A percentile compares a stretch with the other conserved stretches of the same genome.
These are phyloP conservation scores for Leishmania arabica DNA, from an alignment of 208 protist genomes.

Conservation along the genomic window DNA sequence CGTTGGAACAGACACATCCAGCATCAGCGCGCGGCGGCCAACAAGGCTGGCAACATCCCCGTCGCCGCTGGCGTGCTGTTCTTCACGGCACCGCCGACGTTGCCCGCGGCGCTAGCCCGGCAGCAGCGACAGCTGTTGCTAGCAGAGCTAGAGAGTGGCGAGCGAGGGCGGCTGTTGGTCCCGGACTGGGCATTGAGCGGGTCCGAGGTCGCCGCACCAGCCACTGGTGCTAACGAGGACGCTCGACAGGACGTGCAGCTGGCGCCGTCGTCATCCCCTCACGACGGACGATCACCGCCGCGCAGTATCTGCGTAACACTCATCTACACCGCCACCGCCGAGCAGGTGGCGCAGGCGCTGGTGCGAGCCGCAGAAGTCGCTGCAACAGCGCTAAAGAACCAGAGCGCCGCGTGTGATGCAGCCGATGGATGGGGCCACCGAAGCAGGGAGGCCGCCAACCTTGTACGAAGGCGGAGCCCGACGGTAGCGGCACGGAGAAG, in stretches of 20 bases:
- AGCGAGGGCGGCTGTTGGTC: conserved; percentile 2
- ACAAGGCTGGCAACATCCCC: conserved; percentile 11
- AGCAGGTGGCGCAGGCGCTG: conserved; percentile 25
- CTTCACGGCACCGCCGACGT: conserved; percentile 21
- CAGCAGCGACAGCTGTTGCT: conserved; percentile 1
- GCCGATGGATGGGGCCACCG: neutral
- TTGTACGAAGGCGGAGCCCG: neutral
- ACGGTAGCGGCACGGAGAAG: neutral
- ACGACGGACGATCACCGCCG: neutral
- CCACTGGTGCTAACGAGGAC: neutral
- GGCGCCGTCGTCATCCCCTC: neutral
- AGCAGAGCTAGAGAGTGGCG: neutral
- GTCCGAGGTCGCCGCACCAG: neutral
- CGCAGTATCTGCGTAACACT: conserved; percentile 26
- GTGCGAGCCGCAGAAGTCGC: conserved; percentile 5
- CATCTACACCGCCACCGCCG: conserved; percentile 31
- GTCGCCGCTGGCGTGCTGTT: conserved; percentile 25
- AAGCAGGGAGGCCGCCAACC: neutral
- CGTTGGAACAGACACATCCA: conserved; percentile 9
- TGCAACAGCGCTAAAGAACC: neutral
- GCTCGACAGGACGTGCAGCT: neutral
- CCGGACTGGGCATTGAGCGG: conserved; percentile 18
- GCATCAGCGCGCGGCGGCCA: conserved; percentile 16
- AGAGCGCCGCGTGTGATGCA: neutral
- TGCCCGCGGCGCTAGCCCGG: conserved; percentile 14